Evolutionary conservation across 2,329 filamentous ascomycete species (phyloP).

Genomic region (Colletotrichum sojae): DNA sequence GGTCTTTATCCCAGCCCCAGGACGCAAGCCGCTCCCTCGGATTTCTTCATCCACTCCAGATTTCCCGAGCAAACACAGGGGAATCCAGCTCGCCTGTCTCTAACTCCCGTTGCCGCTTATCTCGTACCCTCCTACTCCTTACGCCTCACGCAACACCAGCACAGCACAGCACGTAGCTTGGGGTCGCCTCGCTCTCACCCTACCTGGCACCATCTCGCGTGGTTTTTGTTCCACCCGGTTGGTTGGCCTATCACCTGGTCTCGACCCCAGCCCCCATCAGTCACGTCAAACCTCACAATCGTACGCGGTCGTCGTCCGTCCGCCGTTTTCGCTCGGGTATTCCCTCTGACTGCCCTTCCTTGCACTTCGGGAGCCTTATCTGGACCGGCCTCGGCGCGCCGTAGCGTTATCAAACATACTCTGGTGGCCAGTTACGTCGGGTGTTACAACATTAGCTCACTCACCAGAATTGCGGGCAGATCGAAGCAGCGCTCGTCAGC

Average conservation of each 20-base stretch:
- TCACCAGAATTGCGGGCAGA: slow-evolving; percentile 16
- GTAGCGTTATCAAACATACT: slow-evolving; percentile 25
- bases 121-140: slow-evolving; percentile 21
- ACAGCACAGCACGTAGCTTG: not conserved
- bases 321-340: slow-evolving; percentile 17
- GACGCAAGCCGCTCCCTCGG: slow-evolving; percentile 26
- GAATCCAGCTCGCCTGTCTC: slow-evolving; percentile 8
- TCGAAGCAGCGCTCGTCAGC: slow-evolving; percentile 17
- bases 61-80: slow-evolving; percentile 11
- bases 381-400: slow-evolving; percentile 28
- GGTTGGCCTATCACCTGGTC: not conserved
- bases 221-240: slow-evolving; percentile 22
- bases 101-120: slow-evolving; percentile 30
- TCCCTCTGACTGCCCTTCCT: not conserved
- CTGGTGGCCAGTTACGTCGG: slow-evolving; percentile 10
- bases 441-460: slow-evolving; percentile 26
- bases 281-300: slow-evolving; percentile 37
- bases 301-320: slow-evolving; percentile 19
- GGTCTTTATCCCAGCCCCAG: slow-evolving; percentile 3
- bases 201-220: slow-evolving; percentile 26
- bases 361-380: slow-evolving; percentile 25
- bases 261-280: slow-evolving; percentile 16
- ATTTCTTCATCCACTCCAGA: slow-evolving; percentile 30
- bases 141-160: slow-evolving; percentile 11
- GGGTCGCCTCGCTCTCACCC: slow-evolving; percentile 2